A percentile compares a stretch with the other conserved stretches of the same genome.
phyloP scores from a whole-genome alignment of 73 alveolate species.

The Stentor coeruleus region DNA sequence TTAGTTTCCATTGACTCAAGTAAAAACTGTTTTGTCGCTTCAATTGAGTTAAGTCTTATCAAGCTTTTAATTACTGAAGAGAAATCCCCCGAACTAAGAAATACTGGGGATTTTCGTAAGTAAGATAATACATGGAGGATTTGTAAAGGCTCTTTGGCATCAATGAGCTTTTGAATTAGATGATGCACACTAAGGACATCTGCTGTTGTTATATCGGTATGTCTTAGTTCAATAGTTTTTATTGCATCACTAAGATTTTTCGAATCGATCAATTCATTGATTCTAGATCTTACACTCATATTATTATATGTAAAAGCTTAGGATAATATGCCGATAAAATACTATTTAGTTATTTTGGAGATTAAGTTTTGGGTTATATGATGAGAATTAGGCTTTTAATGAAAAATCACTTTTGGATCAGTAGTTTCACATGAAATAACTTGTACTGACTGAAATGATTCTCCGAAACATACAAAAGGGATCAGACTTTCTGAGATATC shows the following conservation, averaged over 20 bases:
- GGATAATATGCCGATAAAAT: no score
- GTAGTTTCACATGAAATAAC: neutral
- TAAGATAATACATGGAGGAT: neutral
- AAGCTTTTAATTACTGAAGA: neutral
- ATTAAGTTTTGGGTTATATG: no score
- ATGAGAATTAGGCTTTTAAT: neutral
- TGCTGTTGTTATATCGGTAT: neutral
- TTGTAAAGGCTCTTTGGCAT: neutral
- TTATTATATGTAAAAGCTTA: no score
- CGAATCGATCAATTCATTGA: conserved; percentile 15
- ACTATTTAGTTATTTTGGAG: no score
- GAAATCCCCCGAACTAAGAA: neutral
- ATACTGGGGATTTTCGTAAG: conserved; percentile 5
- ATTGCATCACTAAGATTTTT: neutral
- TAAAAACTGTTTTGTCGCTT: neutral
- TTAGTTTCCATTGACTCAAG: neutral
- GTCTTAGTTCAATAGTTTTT: neutral
- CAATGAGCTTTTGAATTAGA: conserved; percentile 4
- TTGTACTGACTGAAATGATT: neutral
- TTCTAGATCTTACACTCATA: conserved; percentile 18
- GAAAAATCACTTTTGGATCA: neutral
- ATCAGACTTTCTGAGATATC: neutral
- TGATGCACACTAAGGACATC: neutral
- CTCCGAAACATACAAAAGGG: neutral
- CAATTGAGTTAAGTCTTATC: neutral